Conservation (phyloP, 2,329 filamentous ascomycete genomes). For the Emmonsiellopsis sp. region DNA sequence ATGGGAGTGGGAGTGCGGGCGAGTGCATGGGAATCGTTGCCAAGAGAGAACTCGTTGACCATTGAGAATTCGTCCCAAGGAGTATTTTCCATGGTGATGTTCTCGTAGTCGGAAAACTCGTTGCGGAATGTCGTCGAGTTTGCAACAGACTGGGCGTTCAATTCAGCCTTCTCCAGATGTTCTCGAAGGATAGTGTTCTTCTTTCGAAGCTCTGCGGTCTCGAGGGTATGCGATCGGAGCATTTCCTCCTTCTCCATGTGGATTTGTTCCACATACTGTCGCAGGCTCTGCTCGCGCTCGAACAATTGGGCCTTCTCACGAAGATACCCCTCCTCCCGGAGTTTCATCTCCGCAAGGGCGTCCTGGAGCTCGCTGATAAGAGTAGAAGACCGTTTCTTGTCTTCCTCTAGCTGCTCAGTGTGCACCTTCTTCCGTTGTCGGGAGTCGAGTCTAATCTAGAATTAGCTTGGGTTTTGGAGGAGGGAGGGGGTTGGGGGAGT, state of each 20-base stretch:
- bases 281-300: conserved; percentile 64
- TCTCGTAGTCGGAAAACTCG: conserved; percentile 74
- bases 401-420: conserved; percentile 90
- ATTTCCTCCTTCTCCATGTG: conserved; percentile 86
- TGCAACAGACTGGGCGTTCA: conserved; percentile 23
- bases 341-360: conserved; percentile 58
- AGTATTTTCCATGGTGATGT: conserved; percentile 64
- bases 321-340: conserved; percentile 45
- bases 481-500: conserved; percentile 2
- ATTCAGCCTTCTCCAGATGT: conserved; percentile 43
- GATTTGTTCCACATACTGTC: conserved; percentile 66
- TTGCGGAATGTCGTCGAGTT: conserved; percentile 51
- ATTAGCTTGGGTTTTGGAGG: neutral
- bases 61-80: conserved; percentile 78
- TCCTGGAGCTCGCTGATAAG: conserved; percentile 72
- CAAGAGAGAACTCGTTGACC: conserved; percentile 51
- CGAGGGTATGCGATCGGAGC: conserved; percentile 76
- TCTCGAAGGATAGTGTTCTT: conserved; percentile 77
- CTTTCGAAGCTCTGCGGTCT: conserved; percentile 85
- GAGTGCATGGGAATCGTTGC: conserved; percentile 28
- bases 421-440: conserved; percentile 97
- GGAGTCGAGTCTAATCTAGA: conserved; percentile 66
- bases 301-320: conserved; percentile 55
- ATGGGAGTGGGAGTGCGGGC: conserved; percentile 12
- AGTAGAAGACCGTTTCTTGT: conserved; percentile 84